A percentile compares a stretch with the other conserved stretches of the same genome.
Evolutionary conservation across 805 yeast genomes (phyloP).

Genomic region (Pichia manshurica): DNA sequence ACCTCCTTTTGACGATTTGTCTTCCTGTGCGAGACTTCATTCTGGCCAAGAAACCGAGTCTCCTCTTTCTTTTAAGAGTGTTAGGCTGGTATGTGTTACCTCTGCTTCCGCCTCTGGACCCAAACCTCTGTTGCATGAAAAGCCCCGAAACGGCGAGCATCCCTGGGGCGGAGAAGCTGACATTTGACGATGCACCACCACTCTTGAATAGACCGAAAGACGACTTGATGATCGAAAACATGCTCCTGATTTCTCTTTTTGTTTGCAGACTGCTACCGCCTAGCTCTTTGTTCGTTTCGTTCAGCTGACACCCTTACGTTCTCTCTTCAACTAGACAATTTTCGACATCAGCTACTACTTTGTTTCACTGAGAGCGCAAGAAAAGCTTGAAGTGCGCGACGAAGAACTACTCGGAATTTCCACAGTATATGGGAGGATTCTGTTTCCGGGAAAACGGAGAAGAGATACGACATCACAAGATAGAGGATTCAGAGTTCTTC

Average conservation of each 20-base stretch:
- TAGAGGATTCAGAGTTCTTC: too few relatives aligned
- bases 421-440: too few relatives aligned
- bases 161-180: slow-evolving; percentile 8
- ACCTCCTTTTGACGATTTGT: slow-evolving; percentile 70
- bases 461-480: too few relatives aligned
- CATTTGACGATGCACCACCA: neutral
- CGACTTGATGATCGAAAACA: slow-evolving; percentile 7
- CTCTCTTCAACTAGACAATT: too few relatives aligned
- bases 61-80: slow-evolving; percentile 82
- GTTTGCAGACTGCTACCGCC: too few relatives aligned
- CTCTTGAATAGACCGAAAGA: slow-evolving; percentile 1
- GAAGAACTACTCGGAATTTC: too few relatives aligned
- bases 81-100: slow-evolving; percentile 96
- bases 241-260: neutral
- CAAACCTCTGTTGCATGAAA: slow-evolving; percentile 25
- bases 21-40: slow-evolving; percentile 70
- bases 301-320: too few relatives aligned
- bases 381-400: too few relatives aligned
- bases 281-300: too few relatives aligned
- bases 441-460: too few relatives aligned
- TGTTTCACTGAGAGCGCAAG: too few relatives aligned
- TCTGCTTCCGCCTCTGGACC: slow-evolving; percentile 65
- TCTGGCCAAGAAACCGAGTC: slow-evolving; percentile 84
- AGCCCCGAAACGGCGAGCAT: slow-evolving; percentile 7
- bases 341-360: too few relatives aligned